Base-by-base conservation (phyloP, 148 eudicot species). In the Chenopodium quinoa region DNA sequence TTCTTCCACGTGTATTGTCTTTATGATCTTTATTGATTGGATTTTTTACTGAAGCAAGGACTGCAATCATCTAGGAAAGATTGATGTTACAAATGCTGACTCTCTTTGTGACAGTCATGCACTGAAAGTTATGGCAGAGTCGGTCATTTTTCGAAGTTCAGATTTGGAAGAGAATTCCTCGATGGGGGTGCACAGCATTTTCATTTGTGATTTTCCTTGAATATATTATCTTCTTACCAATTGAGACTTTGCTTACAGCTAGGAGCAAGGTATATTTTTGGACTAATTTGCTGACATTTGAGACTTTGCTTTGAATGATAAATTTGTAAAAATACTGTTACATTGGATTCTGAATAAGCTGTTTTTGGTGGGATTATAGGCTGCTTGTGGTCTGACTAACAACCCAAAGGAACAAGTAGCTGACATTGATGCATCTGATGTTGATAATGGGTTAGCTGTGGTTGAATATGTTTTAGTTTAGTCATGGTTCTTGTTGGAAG, bases 161-260 rank as follows among this genome's bases (percentile, higher is more conserved):
- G 40, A 40, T 79, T 62, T 83, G 76, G 84, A 63, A 65, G 82
- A 88, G 85, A 87, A 87, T 47, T 82, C 89, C 65, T 75, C 75
- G 29, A 88, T 86, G 80, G 89, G 86, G 92, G 90, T 89, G 78
- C 71, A 44, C 85, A 72, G 8, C n/a, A 52, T 67, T 60, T 31
- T 40, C 5, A 7, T 46, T 52, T 60, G 78, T 71, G 29, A 65
- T 44, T 75, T 78, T 62, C 37, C 20, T 72, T 17, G 71, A 63
- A 56, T 60, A 66, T 9, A 23, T 69, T 58, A 54, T 65, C 73
- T 72, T 72, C 78, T 78, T 72, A 72, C 71, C 23, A 47, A 46
- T 82, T 58, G 73, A 22, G 58, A 60, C 19, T 23, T 23, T 13
- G 48, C 81, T 77, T 77, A 77, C 75, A 47, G 25, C 25, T 23